A percentile compares a stretch with the other conserved stretches of the same genome.
Conservation (phyloP, 2,329 filamentous ascomycete genomes). For the Ascochyta clinopodiicola region DNA sequence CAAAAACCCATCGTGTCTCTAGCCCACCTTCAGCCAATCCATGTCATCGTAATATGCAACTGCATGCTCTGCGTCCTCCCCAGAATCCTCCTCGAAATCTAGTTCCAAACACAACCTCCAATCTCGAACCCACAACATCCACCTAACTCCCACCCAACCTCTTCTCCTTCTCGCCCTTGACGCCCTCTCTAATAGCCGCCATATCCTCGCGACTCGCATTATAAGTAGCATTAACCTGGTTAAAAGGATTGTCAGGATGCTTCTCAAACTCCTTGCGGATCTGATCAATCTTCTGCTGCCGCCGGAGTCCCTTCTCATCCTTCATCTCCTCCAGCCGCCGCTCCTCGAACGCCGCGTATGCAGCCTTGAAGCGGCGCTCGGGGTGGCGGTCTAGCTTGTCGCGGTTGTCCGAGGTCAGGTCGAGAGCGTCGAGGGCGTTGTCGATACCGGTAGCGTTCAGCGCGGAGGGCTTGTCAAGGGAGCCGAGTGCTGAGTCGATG, state of each 20-base stretch:
- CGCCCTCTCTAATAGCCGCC: conserved; percentile 66
- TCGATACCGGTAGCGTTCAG: conserved; percentile 90
- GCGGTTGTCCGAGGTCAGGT: conserved; percentile 66
- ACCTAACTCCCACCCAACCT: conserved; percentile 56
- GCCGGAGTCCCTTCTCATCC: conserved; percentile 77
- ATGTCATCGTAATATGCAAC: not conserved
- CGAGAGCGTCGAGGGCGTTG: conserved; percentile 87
- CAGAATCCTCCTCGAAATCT: not conserved
- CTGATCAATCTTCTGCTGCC: conserved; percentile 83
- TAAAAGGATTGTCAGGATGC: conserved; percentile 93
- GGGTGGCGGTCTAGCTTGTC: conserved; percentile 86
- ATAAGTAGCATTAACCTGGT: conserved; percentile 78
- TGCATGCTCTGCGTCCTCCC: no score
- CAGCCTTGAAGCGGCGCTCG: conserved; percentile 85
- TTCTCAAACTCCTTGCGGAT: conserved; percentile 94
- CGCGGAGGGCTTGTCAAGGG: conserved; percentile 56
- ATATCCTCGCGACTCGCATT: conserved; percentile 83
- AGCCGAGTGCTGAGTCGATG: conserved; percentile 67
- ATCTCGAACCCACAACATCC: not conserved
- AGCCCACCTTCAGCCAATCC: not conserved
- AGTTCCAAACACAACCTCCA: not conserved
- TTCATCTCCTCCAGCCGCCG: conserved; percentile 84
- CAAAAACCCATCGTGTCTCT: not conserved
- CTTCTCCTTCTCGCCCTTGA: conserved; percentile 77
- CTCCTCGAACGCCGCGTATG: conserved; percentile 83